A percentile compares a stretch with the other conserved stretches of the same genome.
These are phyloP conservation scores for Botryococcus braunii DNA, from an alignment of 163 green algal genomes.

Conservation along the genomic window DNA sequence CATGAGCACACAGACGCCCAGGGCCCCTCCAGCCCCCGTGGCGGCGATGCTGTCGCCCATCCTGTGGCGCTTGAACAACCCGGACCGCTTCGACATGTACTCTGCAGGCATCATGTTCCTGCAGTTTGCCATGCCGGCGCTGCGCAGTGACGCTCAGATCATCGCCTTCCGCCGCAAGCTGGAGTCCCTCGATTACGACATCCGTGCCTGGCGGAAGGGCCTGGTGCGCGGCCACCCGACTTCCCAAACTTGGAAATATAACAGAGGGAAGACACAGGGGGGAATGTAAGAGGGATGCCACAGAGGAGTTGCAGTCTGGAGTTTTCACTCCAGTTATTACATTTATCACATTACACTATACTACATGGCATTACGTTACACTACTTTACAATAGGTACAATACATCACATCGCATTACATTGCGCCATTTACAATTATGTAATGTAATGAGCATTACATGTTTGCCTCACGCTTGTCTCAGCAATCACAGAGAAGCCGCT, in stretches of 20 bases:
- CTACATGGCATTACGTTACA: no score
- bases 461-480: no score
- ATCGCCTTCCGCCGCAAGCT: constrained; percentile 26
- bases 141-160: constrained; percentile 39
- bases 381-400: no score
- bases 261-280: no score
- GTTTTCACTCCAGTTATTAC: no score
- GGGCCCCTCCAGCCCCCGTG: constrained; percentile 51
- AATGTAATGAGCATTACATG: no score
- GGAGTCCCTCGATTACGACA: constrained; percentile 38
- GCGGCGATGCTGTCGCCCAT: constrained; percentile 86
- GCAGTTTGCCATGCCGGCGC: constrained; percentile 54
- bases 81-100: constrained; percentile 93
- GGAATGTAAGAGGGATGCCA: no score
- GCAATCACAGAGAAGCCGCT: no score
- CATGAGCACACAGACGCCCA: constrained; percentile 22
- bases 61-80: constrained; percentile 86
- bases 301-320: no score
- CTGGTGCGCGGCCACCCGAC: neutral
- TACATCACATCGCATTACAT: no score
- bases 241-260: neutral
- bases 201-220: constrained; percentile 30
- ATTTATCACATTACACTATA: no score
- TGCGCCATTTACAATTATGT: no score
- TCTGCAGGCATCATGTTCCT: constrained; percentile 60